A percentile compares a stretch with the other conserved stretches of the same genome.
Conservation (phyloP, 2,329 filamentous ascomycete species). For the Colletotrichum sp. region DNA sequence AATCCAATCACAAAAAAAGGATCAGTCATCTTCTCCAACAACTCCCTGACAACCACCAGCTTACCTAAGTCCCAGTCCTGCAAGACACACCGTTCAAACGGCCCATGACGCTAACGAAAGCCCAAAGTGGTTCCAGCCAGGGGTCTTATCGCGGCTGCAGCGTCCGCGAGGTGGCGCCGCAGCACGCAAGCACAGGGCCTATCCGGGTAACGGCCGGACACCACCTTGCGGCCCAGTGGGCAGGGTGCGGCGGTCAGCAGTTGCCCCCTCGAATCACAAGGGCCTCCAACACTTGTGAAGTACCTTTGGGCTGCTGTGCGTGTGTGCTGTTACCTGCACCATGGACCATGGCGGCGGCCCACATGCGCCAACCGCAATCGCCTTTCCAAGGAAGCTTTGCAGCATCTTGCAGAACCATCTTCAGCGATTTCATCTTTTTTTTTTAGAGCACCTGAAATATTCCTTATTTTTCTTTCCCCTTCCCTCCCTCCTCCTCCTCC, state of each 20-base stretch:
- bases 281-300: background rate
- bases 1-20: too few relatives aligned
- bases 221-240: background rate
- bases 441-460: background rate
- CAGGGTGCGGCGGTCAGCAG: background rate
- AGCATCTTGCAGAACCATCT: conserved; percentile 11
- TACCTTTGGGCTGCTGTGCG: background rate
- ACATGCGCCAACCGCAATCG: background rate
- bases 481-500: background rate
- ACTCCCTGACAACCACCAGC: background rate
- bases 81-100: background rate
- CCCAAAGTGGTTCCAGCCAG: background rate
- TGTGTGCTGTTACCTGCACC: background rate
- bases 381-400: background rate
- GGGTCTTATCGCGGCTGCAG: background rate
- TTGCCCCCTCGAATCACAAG: conserved; percentile 10
- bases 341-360: background rate
- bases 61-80: background rate
- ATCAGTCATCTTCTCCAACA: background rate
- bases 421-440: background rate
- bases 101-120: background rate
- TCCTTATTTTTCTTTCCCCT: background rate
- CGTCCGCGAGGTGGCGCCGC: background rate
- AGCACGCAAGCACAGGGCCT: background rate
- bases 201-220: background rate